Base-by-base conservation (phyloP, 768 basidiomycete genomes). In the Kwoniella botswanensis region DNA sequence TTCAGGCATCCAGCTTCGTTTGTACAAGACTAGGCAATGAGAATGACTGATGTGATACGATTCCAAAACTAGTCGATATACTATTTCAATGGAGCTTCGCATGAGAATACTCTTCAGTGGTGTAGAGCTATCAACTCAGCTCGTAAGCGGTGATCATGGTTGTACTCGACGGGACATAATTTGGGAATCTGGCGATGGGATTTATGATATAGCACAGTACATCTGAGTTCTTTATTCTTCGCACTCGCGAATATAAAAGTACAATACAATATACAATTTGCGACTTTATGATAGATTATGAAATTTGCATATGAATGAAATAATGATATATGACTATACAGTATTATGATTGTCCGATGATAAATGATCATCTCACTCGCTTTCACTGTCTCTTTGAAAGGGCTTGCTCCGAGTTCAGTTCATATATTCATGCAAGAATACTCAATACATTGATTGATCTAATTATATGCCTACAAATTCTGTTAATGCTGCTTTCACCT, bases 41-140 rank as follows among this genome's bases (percentile, higher is more conserved):
- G 0, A 42, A 26, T 18, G 1, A 22, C 43, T 59, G 53, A 52
- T 44, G 58, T 63, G 15, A 50, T 21, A 15, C 41, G 21, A 1
- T 26, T 22, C 21, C 35, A 6, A 11, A 35, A 41, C 0, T 64
- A 80, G 79, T 80, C 79, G 12, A 80, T 80, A 42, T 80, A 80
- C 68, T 80, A 80, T 53, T 78, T 80, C 63, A 74, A 68, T 63
- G 76, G 75, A 10, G 64, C 63, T 17, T 74, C 74, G 1, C 70
- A 72, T 22, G 57, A 57, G 0, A 60, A 66, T 52, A 71, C 69
- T 9, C 54, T 76, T 2, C 70, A 73, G 43, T 80, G 79, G 79
- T 78, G 75, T 58, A 53, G 79, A 64, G 79, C 79, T 3, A 80
- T 80, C 71, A 80, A 80, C 56, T 69, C 78, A 24, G 78, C 76